Evolutionary conservation across 176 grass and related monocot species (phyloP).

Genomic region (Triticum urartu): DNA sequence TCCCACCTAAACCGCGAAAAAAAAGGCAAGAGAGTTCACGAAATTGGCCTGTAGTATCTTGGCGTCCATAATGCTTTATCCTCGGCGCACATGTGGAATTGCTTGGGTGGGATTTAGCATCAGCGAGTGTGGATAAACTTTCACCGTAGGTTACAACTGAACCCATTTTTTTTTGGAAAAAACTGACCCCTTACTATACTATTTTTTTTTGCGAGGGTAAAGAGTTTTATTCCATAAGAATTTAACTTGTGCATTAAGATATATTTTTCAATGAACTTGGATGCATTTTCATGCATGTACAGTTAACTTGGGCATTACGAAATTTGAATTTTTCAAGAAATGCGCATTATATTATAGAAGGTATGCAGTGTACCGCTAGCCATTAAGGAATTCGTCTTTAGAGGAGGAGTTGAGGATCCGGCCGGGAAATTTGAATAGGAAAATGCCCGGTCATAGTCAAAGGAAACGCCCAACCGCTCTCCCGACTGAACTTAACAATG

Average conservation of each 20-base stretch:
- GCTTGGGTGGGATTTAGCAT: not conserved
- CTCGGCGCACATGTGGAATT: not conserved
- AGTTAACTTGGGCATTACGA: not conserved
- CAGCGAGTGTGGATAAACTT: not conserved
- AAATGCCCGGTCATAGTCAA: constrained; percentile 27
- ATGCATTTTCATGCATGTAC: no score
- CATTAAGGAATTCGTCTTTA: not conserved
- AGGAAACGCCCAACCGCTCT: constrained; percentile 42
- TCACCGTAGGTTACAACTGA: not conserved
- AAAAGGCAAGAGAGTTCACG: not conserved
- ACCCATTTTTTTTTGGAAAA: not conserved
- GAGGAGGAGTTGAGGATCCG: constrained; percentile 5
- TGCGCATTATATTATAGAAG: not conserved
- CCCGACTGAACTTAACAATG: constrained; percentile 6
- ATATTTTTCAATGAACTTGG: no score
- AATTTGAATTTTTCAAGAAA: not conserved
- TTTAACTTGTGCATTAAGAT: no score
- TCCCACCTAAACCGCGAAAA: constrained; percentile 46
- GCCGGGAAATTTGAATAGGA: constrained; percentile 12
- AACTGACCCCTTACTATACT: no score
- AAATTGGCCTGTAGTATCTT: not conserved
- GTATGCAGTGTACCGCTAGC: not conserved
- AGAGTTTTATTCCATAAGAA: no score
- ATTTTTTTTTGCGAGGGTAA: no score
- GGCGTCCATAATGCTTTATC: not conserved